Percentiles rank a stretch among this genome's conserved stretches.
Evolutionary conservation across 345 rosid species (phyloP).

Genomic region (Gossypium stocksii): DNA sequence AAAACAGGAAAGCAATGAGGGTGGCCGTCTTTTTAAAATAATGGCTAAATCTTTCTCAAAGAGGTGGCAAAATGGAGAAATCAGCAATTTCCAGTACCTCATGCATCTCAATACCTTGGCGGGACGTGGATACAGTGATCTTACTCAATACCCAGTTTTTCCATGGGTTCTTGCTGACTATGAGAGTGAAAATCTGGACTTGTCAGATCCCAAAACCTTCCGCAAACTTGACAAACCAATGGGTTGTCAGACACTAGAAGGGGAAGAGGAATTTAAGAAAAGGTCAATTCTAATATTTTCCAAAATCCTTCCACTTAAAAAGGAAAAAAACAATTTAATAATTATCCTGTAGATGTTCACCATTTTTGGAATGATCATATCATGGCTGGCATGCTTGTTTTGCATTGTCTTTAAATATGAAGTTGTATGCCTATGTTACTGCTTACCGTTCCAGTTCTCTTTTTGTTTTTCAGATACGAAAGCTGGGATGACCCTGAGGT

Average conservation of each 20-base stretch:
- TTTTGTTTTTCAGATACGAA: slow-evolving; percentile 67
- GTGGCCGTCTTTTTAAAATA: slow-evolving; percentile 84
- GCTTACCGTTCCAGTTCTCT: slow-evolving; percentile 8
- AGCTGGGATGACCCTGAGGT: slow-evolving; percentile 99
- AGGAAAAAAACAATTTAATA: neutral
- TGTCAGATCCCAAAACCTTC: slow-evolving; percentile 78
- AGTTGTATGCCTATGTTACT: neutral
- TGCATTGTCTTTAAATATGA: neutral
- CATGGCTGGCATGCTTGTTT: slow-evolving; percentile 3
- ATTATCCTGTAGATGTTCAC: neutral
- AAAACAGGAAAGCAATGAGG: slow-evolving; percentile 89
- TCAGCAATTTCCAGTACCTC: slow-evolving; percentile 97
- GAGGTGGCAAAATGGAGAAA: slow-evolving; percentile 99
- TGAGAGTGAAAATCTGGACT: slow-evolving; percentile 81
- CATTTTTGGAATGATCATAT: slow-evolving; percentile 4
- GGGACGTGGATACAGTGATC: slow-evolving; percentile 99
- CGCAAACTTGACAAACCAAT: slow-evolving; percentile 95
- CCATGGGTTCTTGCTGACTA: slow-evolving; percentile 99
- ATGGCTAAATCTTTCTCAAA: slow-evolving; percentile 97
- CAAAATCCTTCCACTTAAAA: neutral
- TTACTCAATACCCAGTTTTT: slow-evolving; percentile 98
- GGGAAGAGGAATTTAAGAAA: slow-evolving; percentile 96
- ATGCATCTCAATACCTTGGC: slow-evolving; percentile 99
- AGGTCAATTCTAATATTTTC: slow-evolving; percentile 44
- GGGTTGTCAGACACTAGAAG: slow-evolving; percentile 98